Percentiles rank a stretch among this genome's conserved stretches.
Evolutionary conservation across 345 rosid genomes (phyloP).

Genomic region (Capsella bursapastoris): DNA sequence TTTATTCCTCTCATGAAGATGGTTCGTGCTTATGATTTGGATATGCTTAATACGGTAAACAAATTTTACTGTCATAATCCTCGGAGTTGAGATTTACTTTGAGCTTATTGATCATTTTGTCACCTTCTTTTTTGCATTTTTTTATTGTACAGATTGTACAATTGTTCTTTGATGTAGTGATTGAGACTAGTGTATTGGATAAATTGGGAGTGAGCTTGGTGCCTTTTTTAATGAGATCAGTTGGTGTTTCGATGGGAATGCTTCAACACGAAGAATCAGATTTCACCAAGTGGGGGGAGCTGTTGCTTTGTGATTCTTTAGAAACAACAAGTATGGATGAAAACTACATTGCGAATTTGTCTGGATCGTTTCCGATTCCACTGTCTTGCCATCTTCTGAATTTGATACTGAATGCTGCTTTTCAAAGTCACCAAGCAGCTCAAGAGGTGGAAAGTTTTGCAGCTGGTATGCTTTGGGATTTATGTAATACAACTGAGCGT

Average conservation of each 20-base stretch:
- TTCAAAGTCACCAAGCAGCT: constrained; percentile 47
- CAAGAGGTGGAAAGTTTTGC: constrained; percentile 51
- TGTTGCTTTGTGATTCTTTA: constrained; percentile 39
- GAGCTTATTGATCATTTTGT: constrained; percentile 32
- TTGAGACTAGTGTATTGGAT: constrained; percentile 59
- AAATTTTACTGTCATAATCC: constrained; percentile 2
- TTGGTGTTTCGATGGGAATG: constrained; percentile 58
- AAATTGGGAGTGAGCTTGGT: constrained; percentile 66
- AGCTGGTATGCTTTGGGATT: constrained; percentile 66
- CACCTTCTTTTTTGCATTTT: constrained; percentile 13
- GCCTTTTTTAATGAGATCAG: constrained; percentile 71
- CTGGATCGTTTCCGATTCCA: constrained; percentile 58
- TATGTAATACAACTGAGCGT: constrained; percentile 65
- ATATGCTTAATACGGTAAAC: constrained; percentile 71
- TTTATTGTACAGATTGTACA: constrained; percentile 60
- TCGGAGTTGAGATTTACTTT: constrained; percentile 19
- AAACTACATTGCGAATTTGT: constrained; percentile 41
- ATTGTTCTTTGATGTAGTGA: constrained; percentile 67
- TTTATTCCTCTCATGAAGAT: constrained; percentile 74
- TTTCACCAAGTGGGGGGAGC: constrained; percentile 49
- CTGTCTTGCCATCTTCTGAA: constrained; percentile 69
- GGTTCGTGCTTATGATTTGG: constrained; percentile 64
- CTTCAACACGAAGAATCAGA: constrained; percentile 54
- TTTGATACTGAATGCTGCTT: constrained; percentile 60
- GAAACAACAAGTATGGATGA: constrained; percentile 33